Evolutionary conservation across 352 stramenopile species (phyloP), one percentile per base, ranked within the genome.

Genomic region (Globisporangium splendens): DNA sequence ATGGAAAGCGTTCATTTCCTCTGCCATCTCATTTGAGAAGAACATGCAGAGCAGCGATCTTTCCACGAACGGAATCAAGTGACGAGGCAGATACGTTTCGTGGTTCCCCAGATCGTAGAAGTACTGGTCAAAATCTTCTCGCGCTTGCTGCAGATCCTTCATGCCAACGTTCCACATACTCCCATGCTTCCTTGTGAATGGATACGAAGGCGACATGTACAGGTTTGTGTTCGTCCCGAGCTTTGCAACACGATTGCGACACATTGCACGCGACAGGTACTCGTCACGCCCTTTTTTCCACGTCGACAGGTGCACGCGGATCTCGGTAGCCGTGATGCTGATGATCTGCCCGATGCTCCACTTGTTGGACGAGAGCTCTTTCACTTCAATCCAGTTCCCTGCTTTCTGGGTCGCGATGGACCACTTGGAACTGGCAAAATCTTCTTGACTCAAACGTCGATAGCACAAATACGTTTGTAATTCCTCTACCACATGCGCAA

Each of bases 361-460:
- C 41, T 85, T 83, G 46, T 83, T 88, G 24, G 79, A 85, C 48
- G 77, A 86, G 48, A 86, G 24, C 33, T 96, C 86, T 24, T 85
- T 81, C 2, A 96, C 73, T 39, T 96, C 86, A 43, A 96, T 79
- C 86, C 86, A 96, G 54, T 79, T 78, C 33, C 83, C 84, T 1
- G 71, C 71, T 51, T 83, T 83, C 55, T 89, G 84, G 15, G 72
- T 82, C 35, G 67, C 17, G 47, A 91, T 86, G 38, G 76, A 88
- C 86, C 83, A 93, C 50, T 80, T 86, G 22, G 81, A 91, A 18
- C 66, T 68, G 4, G 67, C 59, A 18, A 86, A 73, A 49, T 96
- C 86, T 41, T 93, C 84, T 48, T 61, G 69, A 6, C 66, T 69
- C 1, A 92, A 68, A 15, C 86, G 79, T 3, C 76, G 78, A 50